Evolutionary conservation across 345 rosid genomes (phyloP).

Genomic region (Sonneratia caseolaris): DNA sequence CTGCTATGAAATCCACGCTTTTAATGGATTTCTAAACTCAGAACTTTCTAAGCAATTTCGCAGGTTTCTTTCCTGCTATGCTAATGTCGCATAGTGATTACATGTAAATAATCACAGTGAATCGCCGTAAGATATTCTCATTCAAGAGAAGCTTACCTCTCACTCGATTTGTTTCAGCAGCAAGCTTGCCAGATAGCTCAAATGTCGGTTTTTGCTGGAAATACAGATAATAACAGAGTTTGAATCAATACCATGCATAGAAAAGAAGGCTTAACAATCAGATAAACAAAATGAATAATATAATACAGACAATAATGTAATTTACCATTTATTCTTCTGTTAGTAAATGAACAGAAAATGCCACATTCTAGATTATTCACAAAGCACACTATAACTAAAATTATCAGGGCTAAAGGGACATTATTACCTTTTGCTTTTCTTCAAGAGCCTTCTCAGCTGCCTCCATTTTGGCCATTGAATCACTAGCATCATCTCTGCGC

Average conservation of each 20-base stretch:
- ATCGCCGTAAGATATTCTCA: not conserved
- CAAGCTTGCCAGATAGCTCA: constrained; percentile 96
- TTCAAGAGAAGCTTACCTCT: constrained; percentile 38
- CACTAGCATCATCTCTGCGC: constrained; percentile 52
- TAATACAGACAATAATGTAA: too few relatives aligned
- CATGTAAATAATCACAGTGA: not conserved
- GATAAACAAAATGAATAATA: not conserved
- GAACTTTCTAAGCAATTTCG: not conserved
- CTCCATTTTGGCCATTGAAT: constrained; percentile 72
- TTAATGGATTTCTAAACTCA: not conserved
- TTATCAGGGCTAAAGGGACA: not conserved
- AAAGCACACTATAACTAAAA: not conserved
- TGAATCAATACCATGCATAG: too few relatives aligned
- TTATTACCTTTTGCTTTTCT: constrained; percentile 60
- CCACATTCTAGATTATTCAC: constrained; percentile 1
- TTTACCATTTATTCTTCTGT: not conserved
- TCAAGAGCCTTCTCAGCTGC: constrained; percentile 85
- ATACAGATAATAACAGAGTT: not conserved
- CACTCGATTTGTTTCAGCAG: constrained; percentile 86
- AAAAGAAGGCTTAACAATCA: not conserved
- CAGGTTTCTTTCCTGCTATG: not conserved
- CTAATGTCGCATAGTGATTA: not conserved
- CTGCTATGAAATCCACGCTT: not conserved
- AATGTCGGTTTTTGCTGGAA: constrained; percentile 79
- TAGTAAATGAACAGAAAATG: not conserved